Conservation (phyloP, 768 basidiomycete species). For the Coprinellus micaceus region DNA sequence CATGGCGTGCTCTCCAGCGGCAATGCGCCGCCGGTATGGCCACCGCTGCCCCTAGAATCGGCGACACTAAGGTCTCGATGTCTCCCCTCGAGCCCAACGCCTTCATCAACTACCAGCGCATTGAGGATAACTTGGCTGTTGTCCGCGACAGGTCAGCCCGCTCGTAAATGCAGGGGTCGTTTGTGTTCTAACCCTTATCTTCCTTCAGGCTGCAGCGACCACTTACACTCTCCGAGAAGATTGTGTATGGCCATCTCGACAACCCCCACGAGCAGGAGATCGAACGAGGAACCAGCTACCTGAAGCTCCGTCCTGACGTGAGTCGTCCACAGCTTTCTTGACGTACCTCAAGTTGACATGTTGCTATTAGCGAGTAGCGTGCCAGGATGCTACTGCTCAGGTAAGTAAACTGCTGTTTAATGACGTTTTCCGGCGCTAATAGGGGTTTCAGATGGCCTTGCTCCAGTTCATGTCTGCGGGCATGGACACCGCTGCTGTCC, state of each 20-base stretch:
- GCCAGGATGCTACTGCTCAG: slow-evolving; percentile 89
- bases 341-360: too few species aligned
- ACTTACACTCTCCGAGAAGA: slow-evolving; percentile 92
- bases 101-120: slow-evolving; percentile 93
- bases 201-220: slow-evolving; percentile 74
- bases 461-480: slow-evolving; percentile 99
- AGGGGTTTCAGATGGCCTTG: slow-evolving; percentile 80
- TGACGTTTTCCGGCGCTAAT: slow-evolving; percentile 25
- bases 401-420: slow-evolving; percentile 34
- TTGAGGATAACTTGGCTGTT: slow-evolving; percentile 93
- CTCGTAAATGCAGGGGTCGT: not conserved
- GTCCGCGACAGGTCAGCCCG: slow-evolving; percentile 72
- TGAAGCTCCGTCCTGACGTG: slow-evolving; percentile 97
- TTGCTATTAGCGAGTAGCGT: slow-evolving; percentile 68
- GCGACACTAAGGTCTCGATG: slow-evolving; percentile 88
- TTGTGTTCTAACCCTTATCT: slow-evolving; percentile 8
- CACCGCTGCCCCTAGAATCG: slow-evolving; percentile 74
- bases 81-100: slow-evolving; percentile 77
- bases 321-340: slow-evolving; percentile 41
- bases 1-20: slow-evolving; percentile 47
- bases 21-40: slow-evolving; percentile 68
- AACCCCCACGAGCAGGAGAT: slow-evolving; percentile 91
- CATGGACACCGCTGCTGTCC: slow-evolving; percentile 95
- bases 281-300: slow-evolving; percentile 87
- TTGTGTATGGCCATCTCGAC: slow-evolving; percentile 96